Evolutionary conservation across 140 eudicot species (phyloP).

Genomic region (Stevia rebaudiana): DNA sequence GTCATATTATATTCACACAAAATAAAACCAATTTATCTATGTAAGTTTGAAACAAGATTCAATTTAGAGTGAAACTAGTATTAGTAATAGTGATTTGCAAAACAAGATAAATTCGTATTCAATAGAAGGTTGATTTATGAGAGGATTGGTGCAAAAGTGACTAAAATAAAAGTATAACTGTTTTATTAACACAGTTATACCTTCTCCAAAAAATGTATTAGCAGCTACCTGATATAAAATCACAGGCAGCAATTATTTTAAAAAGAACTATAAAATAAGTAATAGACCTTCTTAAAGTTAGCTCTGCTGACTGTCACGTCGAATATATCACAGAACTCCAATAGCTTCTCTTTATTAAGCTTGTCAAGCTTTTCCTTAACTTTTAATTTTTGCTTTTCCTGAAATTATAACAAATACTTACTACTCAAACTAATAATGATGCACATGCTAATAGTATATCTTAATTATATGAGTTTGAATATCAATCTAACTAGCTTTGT

Average conservation of each 20-base stretch:
- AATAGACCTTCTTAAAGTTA: constrained; percentile 62
- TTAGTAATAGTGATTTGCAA: neutral
- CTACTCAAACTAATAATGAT: neutral
- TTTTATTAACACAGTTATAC: neutral
- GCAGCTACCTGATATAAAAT: neutral
- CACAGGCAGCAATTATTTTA: neutral
- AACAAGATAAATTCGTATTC: neutral
- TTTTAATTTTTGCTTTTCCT: constrained; percentile 86
- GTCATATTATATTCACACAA: neutral
- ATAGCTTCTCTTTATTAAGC: constrained; percentile 64
- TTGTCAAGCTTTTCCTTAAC: constrained; percentile 86
- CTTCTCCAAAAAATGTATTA: neutral
- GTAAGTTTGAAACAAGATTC: neutral
- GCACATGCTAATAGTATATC: neutral
- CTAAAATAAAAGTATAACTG: neutral
- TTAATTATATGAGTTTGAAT: neutral
- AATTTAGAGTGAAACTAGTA: neutral
- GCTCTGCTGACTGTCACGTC: constrained; percentile 65
- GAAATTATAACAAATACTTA: constrained; percentile 18
- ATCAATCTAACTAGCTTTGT: neutral
- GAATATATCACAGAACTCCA: constrained; percentile 82
- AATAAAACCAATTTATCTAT: neutral
- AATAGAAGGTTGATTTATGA: neutral
- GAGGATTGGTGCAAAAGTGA: neutral
- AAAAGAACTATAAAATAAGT: neutral